Conservation (phyloP, 306 rosid genomes). For the Gynostemma pentaphyllum region DNA sequence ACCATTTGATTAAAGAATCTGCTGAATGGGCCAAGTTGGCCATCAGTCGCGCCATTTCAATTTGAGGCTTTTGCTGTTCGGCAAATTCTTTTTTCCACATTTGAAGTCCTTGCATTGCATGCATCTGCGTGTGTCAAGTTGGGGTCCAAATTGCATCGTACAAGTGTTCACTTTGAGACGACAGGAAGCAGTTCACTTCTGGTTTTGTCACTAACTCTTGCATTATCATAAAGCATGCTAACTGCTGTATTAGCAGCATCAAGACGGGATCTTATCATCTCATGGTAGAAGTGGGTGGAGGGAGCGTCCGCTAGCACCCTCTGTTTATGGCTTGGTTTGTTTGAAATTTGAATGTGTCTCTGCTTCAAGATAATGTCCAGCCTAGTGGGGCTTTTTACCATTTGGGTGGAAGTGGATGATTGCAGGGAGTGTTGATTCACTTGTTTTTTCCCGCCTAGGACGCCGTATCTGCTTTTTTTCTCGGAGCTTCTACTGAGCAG, state of each 20-base stretch:
- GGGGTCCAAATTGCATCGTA: conserved; percentile 59
- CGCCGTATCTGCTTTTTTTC: not conserved
- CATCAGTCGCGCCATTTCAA: conserved; percentile 75
- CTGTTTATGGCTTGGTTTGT: not conserved
- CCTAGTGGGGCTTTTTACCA: not conserved
- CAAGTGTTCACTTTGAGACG: conserved; percentile 57
- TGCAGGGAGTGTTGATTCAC: conserved; percentile 6
- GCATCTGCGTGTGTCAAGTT: conserved; percentile 61
- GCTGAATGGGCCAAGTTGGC: conserved; percentile 98
- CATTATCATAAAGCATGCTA: conserved; percentile 70
- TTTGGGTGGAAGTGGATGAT: not conserved
- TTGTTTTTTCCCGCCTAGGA: not conserved
- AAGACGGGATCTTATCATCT: conserved; percentile 32
- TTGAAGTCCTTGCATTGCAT: conserved; percentile 42
- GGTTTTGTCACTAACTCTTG: conserved; percentile 75
- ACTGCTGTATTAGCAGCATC: conserved; percentile 57
- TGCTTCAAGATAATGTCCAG: conserved; percentile 8
- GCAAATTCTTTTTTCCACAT: conserved; percentile 29
- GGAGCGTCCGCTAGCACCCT: conserved; percentile 4
- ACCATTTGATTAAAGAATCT: conserved; percentile 74
- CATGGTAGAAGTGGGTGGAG: conserved; percentile 32
- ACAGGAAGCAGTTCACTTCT: conserved; percentile 41
- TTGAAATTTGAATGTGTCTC: not conserved
- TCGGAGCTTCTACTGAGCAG: not conserved
- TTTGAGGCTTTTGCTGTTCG: conserved; percentile 36